A percentile compares a stretch with the other conserved stretches of the same genome.
Conservation (phyloP, 2,329 filamentous ascomycete species). For the Paramyrothecium sp. region DNA sequence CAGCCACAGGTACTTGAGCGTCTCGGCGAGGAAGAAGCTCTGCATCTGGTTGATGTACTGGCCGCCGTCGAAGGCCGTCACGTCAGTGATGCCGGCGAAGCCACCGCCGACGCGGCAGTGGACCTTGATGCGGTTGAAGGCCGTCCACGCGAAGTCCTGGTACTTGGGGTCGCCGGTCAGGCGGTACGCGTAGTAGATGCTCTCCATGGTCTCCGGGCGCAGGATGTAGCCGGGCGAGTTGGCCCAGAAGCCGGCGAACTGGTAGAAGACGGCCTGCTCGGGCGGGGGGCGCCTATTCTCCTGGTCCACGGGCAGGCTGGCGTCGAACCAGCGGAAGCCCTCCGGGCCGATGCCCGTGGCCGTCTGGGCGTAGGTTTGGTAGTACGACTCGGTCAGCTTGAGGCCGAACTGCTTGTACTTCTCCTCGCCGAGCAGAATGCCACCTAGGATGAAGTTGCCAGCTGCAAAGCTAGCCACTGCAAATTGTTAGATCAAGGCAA, state of each 20-base stretch:
- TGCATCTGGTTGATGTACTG: constrained; percentile 70
- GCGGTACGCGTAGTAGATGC: constrained; percentile 83
- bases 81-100: constrained; percentile 64
- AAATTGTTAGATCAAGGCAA: not conserved
- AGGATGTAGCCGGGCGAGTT: constrained; percentile 61
- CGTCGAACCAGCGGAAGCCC: constrained; percentile 60
- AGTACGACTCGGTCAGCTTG: constrained; percentile 68
- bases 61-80: constrained; percentile 63
- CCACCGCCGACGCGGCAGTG: constrained; percentile 65
- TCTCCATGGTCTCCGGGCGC: constrained; percentile 80
- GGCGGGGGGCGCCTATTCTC: constrained; percentile 42
- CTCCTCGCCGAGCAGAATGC: constrained; percentile 62
- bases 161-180: constrained; percentile 74
- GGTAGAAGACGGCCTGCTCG: constrained; percentile 55
- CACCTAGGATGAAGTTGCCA: constrained; percentile 82
- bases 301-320: constrained; percentile 27
- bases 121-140: constrained; percentile 65
- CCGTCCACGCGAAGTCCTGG: constrained; percentile 82
- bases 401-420: constrained; percentile 75
- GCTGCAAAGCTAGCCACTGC: constrained; percentile 78
- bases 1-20: constrained; percentile 80
- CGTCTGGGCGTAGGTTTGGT: constrained; percentile 68
- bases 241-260: constrained; percentile 71
- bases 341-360: constrained; percentile 77
- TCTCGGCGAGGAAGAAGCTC: constrained; percentile 86